Base-by-base conservation (phyloP, 2,329 filamentous ascomycete genomes). In the Fusarium longipes region DNA sequence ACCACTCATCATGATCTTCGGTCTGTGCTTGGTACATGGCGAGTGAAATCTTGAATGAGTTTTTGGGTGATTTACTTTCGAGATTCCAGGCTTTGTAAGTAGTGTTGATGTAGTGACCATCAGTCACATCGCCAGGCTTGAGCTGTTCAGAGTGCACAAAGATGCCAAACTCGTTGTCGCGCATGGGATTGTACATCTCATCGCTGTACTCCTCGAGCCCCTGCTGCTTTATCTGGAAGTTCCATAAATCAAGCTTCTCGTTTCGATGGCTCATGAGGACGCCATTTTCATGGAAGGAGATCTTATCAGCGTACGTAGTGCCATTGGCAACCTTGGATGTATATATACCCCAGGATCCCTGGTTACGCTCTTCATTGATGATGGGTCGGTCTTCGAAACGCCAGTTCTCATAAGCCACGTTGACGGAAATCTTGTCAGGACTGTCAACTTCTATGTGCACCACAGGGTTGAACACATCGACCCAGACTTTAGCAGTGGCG, bases 301-400 rank as follows among this genome's bases (percentile, higher is more conserved):
- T 58, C 14, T 59, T 50, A 9, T 59, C 53, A 14, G 53, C 53
- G 8, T 59, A 58, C 0, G 56, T 58, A 10, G 56, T 59, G 1
- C 56, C 56, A 5, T 59, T 59, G 7, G 56, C 56, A 25, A 58
- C 24, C 12, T 59, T 59, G 10, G 56, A 59, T 2, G 53, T 59
- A 10, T 58, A 59, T 15, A 59, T 49, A 3, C 53, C 53, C 40
- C 56, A 58, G 1, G 53, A 59, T 5, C 53, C 56, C 24, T 59
- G 40, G 0, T 58, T 58, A 2, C 56, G 53, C 17, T 58, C 53
- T 8, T 59, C 53, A 3, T 58, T 50, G 4, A 59, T 15, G 1
- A 58, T 59, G 0, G 40, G 14, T 0, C 24, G 29, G 4, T 59
- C 10, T 5, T 58, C 11, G 6, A 29, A 42, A 2, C 53, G 53